Percentiles rank a stretch among this genome's conserved stretches.
These are phyloP conservation scores for Ophiostoma montium DNA, from an alignment of 2,329 filamentous ascomycete species.

Conservation along the genomic window DNA sequence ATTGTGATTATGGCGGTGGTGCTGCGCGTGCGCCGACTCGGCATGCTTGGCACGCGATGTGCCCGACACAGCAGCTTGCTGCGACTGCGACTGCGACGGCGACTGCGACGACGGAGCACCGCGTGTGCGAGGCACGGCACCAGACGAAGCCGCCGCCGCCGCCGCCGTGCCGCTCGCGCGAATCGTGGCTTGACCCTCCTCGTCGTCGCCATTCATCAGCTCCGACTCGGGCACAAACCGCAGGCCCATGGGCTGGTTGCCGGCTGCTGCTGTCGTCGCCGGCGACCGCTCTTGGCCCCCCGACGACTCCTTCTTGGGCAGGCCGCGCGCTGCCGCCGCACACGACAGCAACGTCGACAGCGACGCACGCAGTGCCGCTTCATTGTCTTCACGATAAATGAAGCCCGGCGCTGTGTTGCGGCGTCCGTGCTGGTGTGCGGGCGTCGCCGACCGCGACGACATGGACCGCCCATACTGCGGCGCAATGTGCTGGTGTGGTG, in stretches of 20 bases:
- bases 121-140: neutral
- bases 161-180: neutral
- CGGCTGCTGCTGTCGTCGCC: constrained; percentile 24
- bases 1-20: neutral
- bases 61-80: neutral
- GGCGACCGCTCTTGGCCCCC: constrained; percentile 20
- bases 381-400: constrained; percentile 67
- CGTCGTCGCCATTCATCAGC: constrained; percentile 24
- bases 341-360: constrained; percentile 94
- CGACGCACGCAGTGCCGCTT: constrained; percentile 81
- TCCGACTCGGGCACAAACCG: constrained; percentile 48
- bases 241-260: constrained; percentile 42
- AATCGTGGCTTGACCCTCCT: constrained; percentile 7
- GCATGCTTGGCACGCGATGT: neutral
- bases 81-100: too few species aligned
- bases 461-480: constrained; percentile 14
- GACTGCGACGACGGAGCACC: neutral
- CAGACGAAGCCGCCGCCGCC: neutral
- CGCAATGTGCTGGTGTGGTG: constrained; percentile 28
- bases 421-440: neutral
- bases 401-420: neutral
- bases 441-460: neutral
- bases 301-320: constrained; percentile 45
- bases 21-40: neutral
- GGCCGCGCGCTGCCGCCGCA: constrained; percentile 72